Evolutionary conservation across 2,329 filamentous ascomycete genomes (phyloP), one percentile per base, ranked within the genome.

Genomic region (Fusarium kyushuense): DNA sequence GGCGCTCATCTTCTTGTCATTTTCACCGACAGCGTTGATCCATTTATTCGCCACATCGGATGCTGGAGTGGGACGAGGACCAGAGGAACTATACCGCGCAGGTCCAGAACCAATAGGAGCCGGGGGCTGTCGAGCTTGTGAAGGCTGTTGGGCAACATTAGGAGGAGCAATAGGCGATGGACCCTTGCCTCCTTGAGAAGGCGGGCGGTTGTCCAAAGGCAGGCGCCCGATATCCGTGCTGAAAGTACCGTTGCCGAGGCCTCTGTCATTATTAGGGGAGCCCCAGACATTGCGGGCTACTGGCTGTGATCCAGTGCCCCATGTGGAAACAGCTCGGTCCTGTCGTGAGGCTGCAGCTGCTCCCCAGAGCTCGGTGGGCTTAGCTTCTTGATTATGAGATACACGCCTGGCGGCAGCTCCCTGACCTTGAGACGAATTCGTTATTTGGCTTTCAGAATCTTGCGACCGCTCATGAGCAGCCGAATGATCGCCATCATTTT

Each of bases 171-270:
- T 82, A 16, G 82, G 86, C 1, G 83, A 79, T 2, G 85, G 85
- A 13, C 81, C 79, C 47, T 78, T 70, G 16, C 74, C 68, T 25
- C 78, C 71, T 74, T 78, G 58, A 71, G 77, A 48, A 12, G 69
- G 59, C 13, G 82, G 76, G 23, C 65, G 52, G 53, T 81, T 80
- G 14, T 85, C 79, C 19, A 67, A 29, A 36, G 69, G 60, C 4
- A 84, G 76, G 43, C 82, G 81, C 29, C 83, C 84, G 52, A 90
- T 82, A 69, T 89, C 87, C 14, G 87, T 84, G 58, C 86, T 88
- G 73, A 94, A 94, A 1, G 91, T 93, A 42, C 92, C 92, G 76
- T 94, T 94, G 5, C 92, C 92, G 21, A 94, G 87, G 13, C 87
- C 89, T 54, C 89, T 86, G 69, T 92, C 89, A 71, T 87, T 90